Percentiles rank a stretch among this genome's conserved stretches.
Evolutionary conservation across 768 basidiomycete genomes (phyloP).

Genomic region (Amanita exitialis): DNA sequence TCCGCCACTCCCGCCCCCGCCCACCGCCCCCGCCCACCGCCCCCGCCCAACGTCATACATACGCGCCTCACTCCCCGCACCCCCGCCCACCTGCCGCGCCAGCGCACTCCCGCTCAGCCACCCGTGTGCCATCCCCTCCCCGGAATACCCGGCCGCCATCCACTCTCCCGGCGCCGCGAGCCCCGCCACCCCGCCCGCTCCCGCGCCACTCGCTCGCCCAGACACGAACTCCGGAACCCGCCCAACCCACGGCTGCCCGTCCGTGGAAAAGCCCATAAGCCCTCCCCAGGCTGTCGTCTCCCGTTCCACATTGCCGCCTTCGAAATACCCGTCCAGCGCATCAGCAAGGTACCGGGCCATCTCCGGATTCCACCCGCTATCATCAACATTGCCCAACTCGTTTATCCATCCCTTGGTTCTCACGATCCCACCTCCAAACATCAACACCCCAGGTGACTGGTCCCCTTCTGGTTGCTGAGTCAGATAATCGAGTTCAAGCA

Average conservation of each 20-base stretch:
- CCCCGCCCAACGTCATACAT: slow-evolving; percentile 35
- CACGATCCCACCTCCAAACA: slow-evolving; percentile 57
- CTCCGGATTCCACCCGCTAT: slow-evolving; percentile 18
- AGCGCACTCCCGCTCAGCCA: slow-evolving; percentile 54
- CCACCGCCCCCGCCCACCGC: slow-evolving; percentile 39
- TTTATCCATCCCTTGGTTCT: slow-evolving; percentile 20
- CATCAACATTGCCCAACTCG: slow-evolving; percentile 29
- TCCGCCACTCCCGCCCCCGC: slow-evolving; percentile 30
- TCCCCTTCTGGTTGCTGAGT: slow-evolving; percentile 37
- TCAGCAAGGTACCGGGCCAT: slow-evolving; percentile 21
- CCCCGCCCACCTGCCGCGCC: slow-evolving; percentile 26
- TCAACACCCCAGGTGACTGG: slow-evolving; percentile 33
- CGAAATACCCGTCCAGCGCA: slow-evolving; percentile 45
- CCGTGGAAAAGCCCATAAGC: slow-evolving; percentile 48
- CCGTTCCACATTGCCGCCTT: slow-evolving; percentile 47
- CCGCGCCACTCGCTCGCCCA: slow-evolving; percentile 20
- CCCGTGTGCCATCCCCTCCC: slow-evolving; percentile 68
- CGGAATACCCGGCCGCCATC: slow-evolving; percentile 61
- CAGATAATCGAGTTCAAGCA: slow-evolving; percentile 54
- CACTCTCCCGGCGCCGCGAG: slow-evolving; percentile 48
- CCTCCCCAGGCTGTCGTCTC: slow-evolving; percentile 3
- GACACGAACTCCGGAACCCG: slow-evolving; percentile 41
- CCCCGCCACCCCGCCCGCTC: neutral
- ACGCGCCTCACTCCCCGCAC: slow-evolving; percentile 35
- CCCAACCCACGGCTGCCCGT: slow-evolving; percentile 63